Evolutionary conservation across 345 rosid species (phyloP).

Genomic region (Sonneratia caseolaris): DNA sequence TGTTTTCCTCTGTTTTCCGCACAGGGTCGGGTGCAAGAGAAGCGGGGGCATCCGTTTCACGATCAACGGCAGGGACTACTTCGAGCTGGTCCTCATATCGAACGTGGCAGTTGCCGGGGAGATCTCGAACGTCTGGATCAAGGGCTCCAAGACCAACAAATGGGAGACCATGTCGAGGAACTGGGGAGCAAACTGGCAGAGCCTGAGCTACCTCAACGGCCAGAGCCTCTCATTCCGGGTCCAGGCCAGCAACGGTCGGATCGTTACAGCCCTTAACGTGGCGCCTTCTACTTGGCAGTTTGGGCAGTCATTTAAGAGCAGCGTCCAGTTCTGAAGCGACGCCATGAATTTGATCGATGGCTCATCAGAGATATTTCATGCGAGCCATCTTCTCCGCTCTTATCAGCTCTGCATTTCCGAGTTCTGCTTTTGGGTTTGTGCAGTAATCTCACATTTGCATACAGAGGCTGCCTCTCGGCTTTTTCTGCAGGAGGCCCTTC

Average conservation of each 20-base stretch:
- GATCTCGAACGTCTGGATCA: constrained; percentile 39
- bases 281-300: constrained; percentile 53
- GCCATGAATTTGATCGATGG: neutral
- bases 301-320: constrained; percentile 56
- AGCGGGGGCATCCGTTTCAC: constrained; percentile 71
- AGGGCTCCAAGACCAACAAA: constrained; percentile 39
- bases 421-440: neutral
- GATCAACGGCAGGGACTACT: constrained; percentile 51
- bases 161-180: constrained; percentile 63
- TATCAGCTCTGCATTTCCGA: neutral
- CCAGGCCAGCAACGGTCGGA: constrained; percentile 36
- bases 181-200: constrained; percentile 70
- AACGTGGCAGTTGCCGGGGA: constrained; percentile 64
- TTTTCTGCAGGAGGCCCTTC: neutral
- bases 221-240: constrained; percentile 56
- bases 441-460: neutral
- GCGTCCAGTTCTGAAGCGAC: constrained; percentile 33
- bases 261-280: constrained; percentile 28
- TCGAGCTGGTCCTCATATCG: constrained; percentile 61
- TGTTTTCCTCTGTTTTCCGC: neutral
- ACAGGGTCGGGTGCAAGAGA: constrained; percentile 53
- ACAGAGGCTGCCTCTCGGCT: constrained; percentile 1
- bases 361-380: neutral
- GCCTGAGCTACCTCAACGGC: constrained; percentile 49
- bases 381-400: neutral